Conservation (phyloP, 1,284 basidiomycete species). For the Cryptococcus depauperatus region DNA sequence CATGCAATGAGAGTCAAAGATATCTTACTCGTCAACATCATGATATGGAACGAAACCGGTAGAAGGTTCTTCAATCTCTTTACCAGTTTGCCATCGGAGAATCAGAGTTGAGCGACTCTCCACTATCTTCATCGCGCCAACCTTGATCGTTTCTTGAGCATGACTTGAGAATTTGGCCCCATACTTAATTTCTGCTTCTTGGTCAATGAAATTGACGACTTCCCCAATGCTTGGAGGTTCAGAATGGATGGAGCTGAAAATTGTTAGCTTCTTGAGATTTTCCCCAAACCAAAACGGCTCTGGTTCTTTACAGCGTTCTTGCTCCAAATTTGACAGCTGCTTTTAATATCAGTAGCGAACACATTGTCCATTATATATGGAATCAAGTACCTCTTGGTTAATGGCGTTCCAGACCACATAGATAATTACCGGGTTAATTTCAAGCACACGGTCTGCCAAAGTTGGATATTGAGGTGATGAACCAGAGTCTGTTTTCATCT, state of each 20-base stretch:
- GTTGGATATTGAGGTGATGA: constrained; percentile 21
- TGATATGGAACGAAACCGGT: constrained; percentile 68
- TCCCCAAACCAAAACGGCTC: constrained; percentile 64
- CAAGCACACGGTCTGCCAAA: constrained; percentile 45
- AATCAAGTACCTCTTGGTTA: constrained; percentile 62
- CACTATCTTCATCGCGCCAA: constrained; percentile 57
- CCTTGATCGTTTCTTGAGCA: constrained; percentile 42
- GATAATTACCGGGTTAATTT: constrained; percentile 67
- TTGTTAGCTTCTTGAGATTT: constrained; percentile 59
- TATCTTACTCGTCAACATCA: constrained; percentile 44
- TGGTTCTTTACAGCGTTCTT: constrained; percentile 57
- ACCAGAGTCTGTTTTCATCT: constrained; percentile 8
- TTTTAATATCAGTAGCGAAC: neutral
- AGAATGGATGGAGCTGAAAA: constrained; percentile 48
- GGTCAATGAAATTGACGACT: constrained; percentile 33
- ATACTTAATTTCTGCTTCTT: constrained; percentile 11
- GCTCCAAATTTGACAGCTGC: constrained; percentile 55
- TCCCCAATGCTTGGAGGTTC: constrained; percentile 38
- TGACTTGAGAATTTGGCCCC: constrained; percentile 21
- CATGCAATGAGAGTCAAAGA: neutral
- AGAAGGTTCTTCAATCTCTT: constrained; percentile 53
- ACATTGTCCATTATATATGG: neutral
- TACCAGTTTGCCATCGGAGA: constrained; percentile 86
- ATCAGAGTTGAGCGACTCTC: constrained; percentile 62
- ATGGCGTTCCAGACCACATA: constrained; percentile 81